A percentile compares a stretch with the other conserved stretches of the same genome.
phyloP scores from a whole-genome alignment of 345 rosid genomes.

The Citrus trifoliata region DNA sequence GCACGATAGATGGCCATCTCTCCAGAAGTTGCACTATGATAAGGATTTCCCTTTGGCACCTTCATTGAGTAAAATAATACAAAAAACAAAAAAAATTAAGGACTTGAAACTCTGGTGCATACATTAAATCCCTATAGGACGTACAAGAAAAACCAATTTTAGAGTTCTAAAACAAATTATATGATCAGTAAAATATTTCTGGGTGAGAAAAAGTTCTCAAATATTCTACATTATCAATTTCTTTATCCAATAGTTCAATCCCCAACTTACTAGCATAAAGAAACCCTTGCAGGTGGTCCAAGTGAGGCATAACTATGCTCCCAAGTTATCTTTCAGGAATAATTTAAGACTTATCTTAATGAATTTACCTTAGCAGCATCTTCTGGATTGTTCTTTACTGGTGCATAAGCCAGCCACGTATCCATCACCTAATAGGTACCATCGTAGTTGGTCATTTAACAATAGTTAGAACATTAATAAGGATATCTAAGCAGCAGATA shows the following conservation, averaged over 20 bases:
- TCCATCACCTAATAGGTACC: slow-evolving; percentile 60
- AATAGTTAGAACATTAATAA: not conserved
- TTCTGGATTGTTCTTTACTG: slow-evolving; percentile 89
- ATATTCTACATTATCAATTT: not conserved
- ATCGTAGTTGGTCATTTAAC: not conserved
- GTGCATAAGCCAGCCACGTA: slow-evolving; percentile 90
- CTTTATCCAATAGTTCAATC: not conserved
- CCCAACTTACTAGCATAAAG: not conserved
- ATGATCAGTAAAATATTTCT: not conserved
- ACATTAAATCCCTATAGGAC: not conserved
- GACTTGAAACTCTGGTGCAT: not conserved
- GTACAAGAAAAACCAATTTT: not conserved
- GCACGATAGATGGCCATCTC: slow-evolving; percentile 89
- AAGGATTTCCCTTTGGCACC: slow-evolving; percentile 94
- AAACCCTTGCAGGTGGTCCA: not conserved
- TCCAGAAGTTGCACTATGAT: slow-evolving; percentile 95
- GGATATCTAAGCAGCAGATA: not conserved
- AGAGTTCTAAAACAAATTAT: not conserved
- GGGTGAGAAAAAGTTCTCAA: not conserved
- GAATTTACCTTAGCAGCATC: slow-evolving; percentile 85
- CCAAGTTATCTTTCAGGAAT: not conserved
- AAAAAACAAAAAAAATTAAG: too few species aligned
- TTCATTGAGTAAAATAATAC: slow-evolving; percentile 20
- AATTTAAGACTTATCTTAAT: not conserved
- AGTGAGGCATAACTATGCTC: not conserved